A percentile compares a stretch with the other conserved stretches of the same genome.
Evolutionary conservation across 139 green algal species (phyloP).

Genomic region (Raphidocelis subcapitata): DNA sequence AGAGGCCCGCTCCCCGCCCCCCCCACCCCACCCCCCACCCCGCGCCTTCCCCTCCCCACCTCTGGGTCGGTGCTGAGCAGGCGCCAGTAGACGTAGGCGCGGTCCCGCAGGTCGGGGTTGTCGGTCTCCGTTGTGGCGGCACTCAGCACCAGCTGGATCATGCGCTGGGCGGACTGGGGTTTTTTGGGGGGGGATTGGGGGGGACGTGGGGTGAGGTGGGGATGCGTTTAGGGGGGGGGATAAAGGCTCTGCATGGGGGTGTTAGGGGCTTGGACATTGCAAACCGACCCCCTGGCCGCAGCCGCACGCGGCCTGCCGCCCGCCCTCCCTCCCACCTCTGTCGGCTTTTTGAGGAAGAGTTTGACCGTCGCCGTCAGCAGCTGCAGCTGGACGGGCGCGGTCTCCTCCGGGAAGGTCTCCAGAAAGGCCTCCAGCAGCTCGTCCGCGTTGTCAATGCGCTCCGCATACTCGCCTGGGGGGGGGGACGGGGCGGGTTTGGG

Average conservation of each 20-base stretch:
- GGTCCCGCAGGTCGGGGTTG: conserved; percentile 97
- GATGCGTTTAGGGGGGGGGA: too few relatives aligned
- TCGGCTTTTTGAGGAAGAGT: conserved; percentile 96
- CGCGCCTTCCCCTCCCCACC: conserved; percentile 25
- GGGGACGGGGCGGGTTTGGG: too few relatives aligned
- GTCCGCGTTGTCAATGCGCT: conserved; percentile 98
- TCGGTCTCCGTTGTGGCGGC: conserved; percentile 94
- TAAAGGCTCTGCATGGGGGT: too few relatives aligned
- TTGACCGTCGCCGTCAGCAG: conserved; percentile 98
- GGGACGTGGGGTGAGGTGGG: too few relatives aligned
- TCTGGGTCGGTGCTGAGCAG: conserved; percentile 96
- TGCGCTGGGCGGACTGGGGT: conserved; percentile 79
- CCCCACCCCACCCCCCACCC: too few relatives aligned
- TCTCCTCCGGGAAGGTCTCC: conserved; percentile 97
- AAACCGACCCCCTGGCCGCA: too few relatives aligned
- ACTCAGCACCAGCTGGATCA: conserved; percentile 93
- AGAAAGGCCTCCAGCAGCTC: conserved; percentile 97
- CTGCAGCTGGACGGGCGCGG: conserved; percentile 91
- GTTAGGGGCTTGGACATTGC: too few relatives aligned
- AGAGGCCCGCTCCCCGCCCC: too few relatives aligned
- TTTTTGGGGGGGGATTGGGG: conserved; percentile 10
- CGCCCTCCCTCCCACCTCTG: conserved; percentile 45
- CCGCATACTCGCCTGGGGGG: conserved; percentile 85
- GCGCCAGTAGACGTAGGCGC: conserved; percentile 99
- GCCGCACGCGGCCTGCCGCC: too few relatives aligned